Evolutionary conservation across 1,139 yeast species (phyloP).

Genomic region (Keqinozyma sinolaborantium): DNA sequence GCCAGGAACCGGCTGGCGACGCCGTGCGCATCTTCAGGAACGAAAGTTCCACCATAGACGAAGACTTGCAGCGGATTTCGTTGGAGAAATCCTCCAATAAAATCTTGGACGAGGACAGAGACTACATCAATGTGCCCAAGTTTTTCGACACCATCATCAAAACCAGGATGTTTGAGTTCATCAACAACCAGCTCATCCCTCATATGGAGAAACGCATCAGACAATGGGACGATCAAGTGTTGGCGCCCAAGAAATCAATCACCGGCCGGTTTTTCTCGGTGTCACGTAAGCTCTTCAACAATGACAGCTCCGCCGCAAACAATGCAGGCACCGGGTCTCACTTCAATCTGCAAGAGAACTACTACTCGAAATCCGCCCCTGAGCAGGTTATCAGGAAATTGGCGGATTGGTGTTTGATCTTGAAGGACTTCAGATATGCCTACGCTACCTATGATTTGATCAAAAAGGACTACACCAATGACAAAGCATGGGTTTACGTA

Average conservation of each 20-base stretch:
- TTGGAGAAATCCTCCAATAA: constrained; percentile 17
- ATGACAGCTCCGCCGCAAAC: constrained; percentile 9
- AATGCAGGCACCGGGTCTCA: constrained; percentile 6
- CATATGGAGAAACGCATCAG: constrained; percentile 75
- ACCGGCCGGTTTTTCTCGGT: constrained; percentile 73
- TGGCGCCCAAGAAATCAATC: constrained; percentile 66
- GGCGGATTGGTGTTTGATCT: constrained; percentile 90
- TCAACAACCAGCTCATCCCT: constrained; percentile 60
- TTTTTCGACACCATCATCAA: constrained; percentile 39
- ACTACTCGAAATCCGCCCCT: constrained; percentile 57
- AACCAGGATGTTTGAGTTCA: constrained; percentile 47
- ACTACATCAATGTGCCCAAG: constrained; percentile 25
- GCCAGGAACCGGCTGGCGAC: constrained; percentile 6
- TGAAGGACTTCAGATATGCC: constrained; percentile 84
- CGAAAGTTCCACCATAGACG: constrained; percentile 51
- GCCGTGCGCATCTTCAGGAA: constrained; percentile 8
- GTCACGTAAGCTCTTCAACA: constrained; percentile 53
- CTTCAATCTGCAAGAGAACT: constrained; percentile 45
- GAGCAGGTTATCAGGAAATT: constrained; percentile 78
- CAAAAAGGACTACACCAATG: constrained; percentile 73
- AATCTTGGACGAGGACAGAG: constrained; percentile 3
- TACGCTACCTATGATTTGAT: constrained; percentile 80
- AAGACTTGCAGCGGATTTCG: constrained; percentile 43
- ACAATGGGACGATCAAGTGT: constrained; percentile 74
- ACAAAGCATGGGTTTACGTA: constrained; percentile 78